Evolutionary conservation across 2,329 filamentous ascomycete genomes (phyloP), one percentile per base, ranked within the genome.

Genomic region (Fusarium lateritium): DNA sequence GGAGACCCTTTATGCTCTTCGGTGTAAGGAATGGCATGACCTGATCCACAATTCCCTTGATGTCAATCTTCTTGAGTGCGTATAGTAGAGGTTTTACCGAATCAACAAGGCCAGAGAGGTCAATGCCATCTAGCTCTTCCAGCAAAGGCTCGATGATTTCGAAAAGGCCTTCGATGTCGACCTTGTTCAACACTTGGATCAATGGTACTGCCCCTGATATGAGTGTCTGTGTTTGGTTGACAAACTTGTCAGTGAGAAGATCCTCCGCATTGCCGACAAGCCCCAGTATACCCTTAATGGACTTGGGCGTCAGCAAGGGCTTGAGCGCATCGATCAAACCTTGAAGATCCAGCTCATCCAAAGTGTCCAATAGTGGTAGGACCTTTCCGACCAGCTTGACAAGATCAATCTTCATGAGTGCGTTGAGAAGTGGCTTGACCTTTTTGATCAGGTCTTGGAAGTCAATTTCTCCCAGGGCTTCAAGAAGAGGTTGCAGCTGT

Each of bases 11-110:
- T 17, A 83, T 69, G 28, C 76, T 77, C 69, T 79, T 78, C 31
- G 81, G 80, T 5, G 81, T 83, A 40, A 83, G 77, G 34, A 83
- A 75, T 24, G 82, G 82, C 58, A 76, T 72, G 43, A 82, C 54
- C 26, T 77, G 70, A 33, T 81, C 77, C 19, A 82, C 70, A 2
- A 78, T 76, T 3, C 76, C 77, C 61, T 78, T 69, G 31, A 78
- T 65, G 62, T 83, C 79, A 56, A 83, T 77, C 61, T 80, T 75
- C 59, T 78, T 77, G n/a, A 83, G 56, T 2, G 79, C 76, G 4
- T 61, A 67, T 5, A 83, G 72, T 3, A 83, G 68, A 15, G 81
- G 81, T 45, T 79, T 78, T 28, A 81, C 68, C 0, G 75, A 69
- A 9, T 79, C 72, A 1, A 81, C 70, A 6, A 82, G 70, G 7